These are phyloP conservation scores for Bryoerythrophyllum caledonicum DNA, from an alignment of 225 moss, liverwort and hornwort species.

Conservation along the genomic window DNA sequence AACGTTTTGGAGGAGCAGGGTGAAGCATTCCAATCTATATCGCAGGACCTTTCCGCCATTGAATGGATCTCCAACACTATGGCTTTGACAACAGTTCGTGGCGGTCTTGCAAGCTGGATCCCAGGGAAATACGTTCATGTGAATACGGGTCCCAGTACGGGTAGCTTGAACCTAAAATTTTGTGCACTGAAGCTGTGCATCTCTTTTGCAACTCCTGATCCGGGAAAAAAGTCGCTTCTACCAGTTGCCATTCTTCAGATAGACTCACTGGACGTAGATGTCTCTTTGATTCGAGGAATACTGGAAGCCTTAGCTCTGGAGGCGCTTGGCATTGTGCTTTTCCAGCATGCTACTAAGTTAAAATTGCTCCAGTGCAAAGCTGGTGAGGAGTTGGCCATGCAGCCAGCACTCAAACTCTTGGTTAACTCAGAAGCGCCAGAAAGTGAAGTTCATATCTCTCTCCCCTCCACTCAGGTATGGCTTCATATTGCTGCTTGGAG, in stretches of 20 bases:
- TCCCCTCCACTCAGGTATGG: conserved; percentile 79
- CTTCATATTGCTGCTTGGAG: conserved; percentile 73
- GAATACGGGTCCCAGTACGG: conserved; percentile 21
- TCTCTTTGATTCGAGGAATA: conserved; percentile 43
- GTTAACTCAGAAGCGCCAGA: conserved; percentile 40
- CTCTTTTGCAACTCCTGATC: conserved; percentile 29
- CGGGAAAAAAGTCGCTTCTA: conserved; percentile 21
- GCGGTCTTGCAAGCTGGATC: conserved; percentile 53
- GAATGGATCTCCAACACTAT: conserved; percentile 67
- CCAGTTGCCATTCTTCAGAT: conserved; percentile 47
- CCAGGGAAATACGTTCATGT: conserved; percentile 43
- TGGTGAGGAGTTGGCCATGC: conserved; percentile 38
- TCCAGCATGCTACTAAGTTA: conserved; percentile 37
- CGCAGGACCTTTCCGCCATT: conserved; percentile 67
- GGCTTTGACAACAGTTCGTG: conserved; percentile 45
- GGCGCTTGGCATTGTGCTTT: conserved; percentile 39
- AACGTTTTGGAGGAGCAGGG: conserved; percentile 51
- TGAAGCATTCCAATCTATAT: conserved; percentile 54
- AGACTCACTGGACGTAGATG: conserved; percentile 42
- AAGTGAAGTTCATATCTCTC: conserved; percentile 65
- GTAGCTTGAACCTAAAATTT: conserved; percentile 43
- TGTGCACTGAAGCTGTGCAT: conserved; percentile 49
- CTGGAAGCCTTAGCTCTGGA: conserved; percentile 45
- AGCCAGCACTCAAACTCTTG: conserved; percentile 43
- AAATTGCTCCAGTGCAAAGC: conserved; percentile 55